Evolutionary conservation across 2,329 filamentous ascomycete species (phyloP).

Genomic region (Mollisiaceae sp.): DNA sequence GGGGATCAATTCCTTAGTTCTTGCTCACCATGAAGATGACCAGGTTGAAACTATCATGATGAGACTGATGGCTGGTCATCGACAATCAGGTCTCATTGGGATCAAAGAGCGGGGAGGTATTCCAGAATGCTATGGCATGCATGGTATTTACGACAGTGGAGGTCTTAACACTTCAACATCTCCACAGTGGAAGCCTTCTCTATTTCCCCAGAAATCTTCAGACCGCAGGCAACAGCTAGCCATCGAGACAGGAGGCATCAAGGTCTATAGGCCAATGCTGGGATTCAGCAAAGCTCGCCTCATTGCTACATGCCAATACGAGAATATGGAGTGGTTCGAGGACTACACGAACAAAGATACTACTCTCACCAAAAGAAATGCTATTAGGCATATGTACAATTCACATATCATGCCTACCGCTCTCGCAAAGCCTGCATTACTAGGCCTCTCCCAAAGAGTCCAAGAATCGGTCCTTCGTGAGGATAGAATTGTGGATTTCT

Average conservation of each 20-base stretch:
- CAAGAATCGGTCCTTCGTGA: slow-evolving; percentile 48
- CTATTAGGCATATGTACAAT: slow-evolving; percentile 70
- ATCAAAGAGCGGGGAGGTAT: slow-evolving; percentile 71
- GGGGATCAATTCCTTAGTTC: slow-evolving; percentile 65
- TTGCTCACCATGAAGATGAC: slow-evolving; percentile 90
- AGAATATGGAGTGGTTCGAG: slow-evolving; percentile 76
- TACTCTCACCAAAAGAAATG: slow-evolving; percentile 80
- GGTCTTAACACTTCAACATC: slow-evolving; percentile 6
- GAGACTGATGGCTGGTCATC: slow-evolving; percentile 72
- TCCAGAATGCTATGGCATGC: slow-evolving; percentile 81
- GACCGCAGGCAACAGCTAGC: slow-evolving; percentile 14
- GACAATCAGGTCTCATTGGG: slow-evolving; percentile 72
- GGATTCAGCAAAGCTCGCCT: slow-evolving; percentile 74
- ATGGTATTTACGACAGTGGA: slow-evolving; percentile 73
- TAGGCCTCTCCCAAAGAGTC: slow-evolving; percentile 62
- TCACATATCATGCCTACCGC: slow-evolving; percentile 69
- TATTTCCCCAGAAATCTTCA: neutral
- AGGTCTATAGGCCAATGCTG: slow-evolving; percentile 72
- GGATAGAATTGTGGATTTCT: slow-evolving; percentile 58
- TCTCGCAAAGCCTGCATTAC: slow-evolving; percentile 67
- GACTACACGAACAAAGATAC: slow-evolving; percentile 82
- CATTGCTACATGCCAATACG: slow-evolving; percentile 74
- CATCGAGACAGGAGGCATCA: slow-evolving; percentile 67
- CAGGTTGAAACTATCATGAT: slow-evolving; percentile 89
- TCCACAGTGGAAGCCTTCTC: neutral